Percentiles rank a stretch among this genome's conserved stretches.
Evolutionary conservation across 2,329 filamentous ascomycete genomes (phyloP).

Genomic region (Claviceps capensis): DNA sequence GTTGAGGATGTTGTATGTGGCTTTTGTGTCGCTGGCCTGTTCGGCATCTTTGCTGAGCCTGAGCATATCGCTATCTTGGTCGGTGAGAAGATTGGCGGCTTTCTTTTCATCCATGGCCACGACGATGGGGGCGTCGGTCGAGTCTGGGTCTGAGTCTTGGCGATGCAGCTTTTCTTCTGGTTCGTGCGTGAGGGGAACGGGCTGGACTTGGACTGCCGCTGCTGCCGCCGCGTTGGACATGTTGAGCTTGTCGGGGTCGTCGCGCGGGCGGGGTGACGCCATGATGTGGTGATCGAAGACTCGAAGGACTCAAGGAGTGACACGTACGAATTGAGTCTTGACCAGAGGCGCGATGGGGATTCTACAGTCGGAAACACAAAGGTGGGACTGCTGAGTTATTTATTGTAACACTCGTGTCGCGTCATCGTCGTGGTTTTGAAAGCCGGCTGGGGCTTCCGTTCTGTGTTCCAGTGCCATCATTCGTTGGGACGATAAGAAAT

Average conservation of each 20-base stretch:
- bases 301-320: no score
- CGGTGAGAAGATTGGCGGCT: neutral
- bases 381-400: no score
- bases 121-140: neutral
- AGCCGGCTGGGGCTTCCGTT: no score
- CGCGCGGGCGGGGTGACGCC: neutral
- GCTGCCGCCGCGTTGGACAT: neutral
- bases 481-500: no score
- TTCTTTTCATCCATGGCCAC: constrained; percentile 23
- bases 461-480: no score
- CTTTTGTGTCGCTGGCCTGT: constrained; percentile 1
- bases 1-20: constrained; percentile 9
- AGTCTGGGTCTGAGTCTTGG: neutral
- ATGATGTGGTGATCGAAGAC: neutral
- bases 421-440: no score
- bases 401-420: no score
- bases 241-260: neutral
- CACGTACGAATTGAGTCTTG: no score
- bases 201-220: neutral
- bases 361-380: no score
- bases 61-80: neutral
- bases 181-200: neutral
- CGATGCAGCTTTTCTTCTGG: neutral
- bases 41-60: constrained; percentile 5
- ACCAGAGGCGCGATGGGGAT: no score